These are phyloP conservation scores for Wickerhamomyces kurtzmanii DNA, from an alignment of 805 yeast species.

Conservation along the genomic window DNA sequence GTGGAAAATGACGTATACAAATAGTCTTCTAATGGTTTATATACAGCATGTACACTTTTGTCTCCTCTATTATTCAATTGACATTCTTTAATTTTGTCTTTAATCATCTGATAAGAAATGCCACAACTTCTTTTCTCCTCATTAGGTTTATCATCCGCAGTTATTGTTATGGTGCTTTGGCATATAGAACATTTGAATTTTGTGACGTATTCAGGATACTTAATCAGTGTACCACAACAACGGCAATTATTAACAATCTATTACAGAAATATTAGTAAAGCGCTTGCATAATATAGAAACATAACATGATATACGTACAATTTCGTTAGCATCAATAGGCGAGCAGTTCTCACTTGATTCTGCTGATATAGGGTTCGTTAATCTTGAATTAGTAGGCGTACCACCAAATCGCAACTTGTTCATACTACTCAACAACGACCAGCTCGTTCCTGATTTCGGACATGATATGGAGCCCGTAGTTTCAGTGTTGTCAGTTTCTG, in stretches of 20 bases:
- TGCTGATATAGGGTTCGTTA: too few relatives aligned
- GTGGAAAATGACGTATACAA: conserved; percentile 39
- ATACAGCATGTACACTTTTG: conserved; percentile 17
- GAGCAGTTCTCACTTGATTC: too few relatives aligned
- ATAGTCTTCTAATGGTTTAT: conserved; percentile 40
- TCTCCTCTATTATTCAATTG: conserved; percentile 1
- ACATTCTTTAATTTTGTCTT: conserved; percentile 3
- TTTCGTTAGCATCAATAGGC: too few relatives aligned
- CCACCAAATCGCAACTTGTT: too few relatives aligned
- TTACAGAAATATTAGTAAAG: too few relatives aligned
- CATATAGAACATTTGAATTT: conserved; percentile 57
- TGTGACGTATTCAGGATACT: conserved; percentile 22
- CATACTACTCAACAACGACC: too few relatives aligned
- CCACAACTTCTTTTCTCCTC: conserved; percentile 1
- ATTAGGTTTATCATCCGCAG: not conserved
- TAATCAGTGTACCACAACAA: conserved; percentile 37
- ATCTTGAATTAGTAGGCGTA: too few relatives aligned
- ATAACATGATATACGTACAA: too few relatives aligned
- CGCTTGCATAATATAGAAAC: too few relatives aligned
- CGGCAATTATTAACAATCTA: conserved; percentile 21
- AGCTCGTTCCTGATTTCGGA: too few relatives aligned
- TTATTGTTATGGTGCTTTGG: conserved; percentile 32
- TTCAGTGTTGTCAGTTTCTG: too few relatives aligned
- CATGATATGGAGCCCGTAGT: too few relatives aligned
- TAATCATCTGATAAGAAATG: conserved; percentile 1